Conservation (phyloP, 257 asterid genomes). For the Ligustrum vulgare region DNA sequence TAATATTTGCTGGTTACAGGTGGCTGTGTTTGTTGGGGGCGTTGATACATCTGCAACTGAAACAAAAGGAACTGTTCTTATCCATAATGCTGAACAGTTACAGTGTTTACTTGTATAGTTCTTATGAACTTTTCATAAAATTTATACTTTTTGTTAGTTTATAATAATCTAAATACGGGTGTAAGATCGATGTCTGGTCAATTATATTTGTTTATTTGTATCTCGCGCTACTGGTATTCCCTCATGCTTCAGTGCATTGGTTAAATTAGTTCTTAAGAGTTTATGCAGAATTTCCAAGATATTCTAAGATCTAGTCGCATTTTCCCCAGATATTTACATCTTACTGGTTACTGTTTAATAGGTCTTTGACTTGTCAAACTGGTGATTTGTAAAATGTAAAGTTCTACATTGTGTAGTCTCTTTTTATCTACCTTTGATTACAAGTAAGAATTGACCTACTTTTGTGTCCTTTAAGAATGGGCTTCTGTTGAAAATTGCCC, state of each 20-base stretch:
- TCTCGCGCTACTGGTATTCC: neutral
- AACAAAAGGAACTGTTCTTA: constrained; percentile 97
- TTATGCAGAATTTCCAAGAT: neutral
- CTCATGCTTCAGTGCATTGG: neutral
- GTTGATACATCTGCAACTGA: constrained; percentile 97
- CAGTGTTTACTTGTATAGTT: neutral
- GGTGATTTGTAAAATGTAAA: neutral
- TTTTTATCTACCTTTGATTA: neutral
- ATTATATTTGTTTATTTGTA: neutral
- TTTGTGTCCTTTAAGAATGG: neutral
- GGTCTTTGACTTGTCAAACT: neutral
- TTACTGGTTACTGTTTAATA: neutral
- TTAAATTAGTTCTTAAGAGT: neutral
- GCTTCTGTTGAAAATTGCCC: neutral
- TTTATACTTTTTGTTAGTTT: neutral
- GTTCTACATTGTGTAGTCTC: neutral
- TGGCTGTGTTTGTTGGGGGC: constrained; percentile 91
- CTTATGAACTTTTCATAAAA: neutral
- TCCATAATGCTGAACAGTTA: constrained; percentile 94
- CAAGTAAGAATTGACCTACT: neutral
- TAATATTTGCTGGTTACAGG: constrained; percentile 42
- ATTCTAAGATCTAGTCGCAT: neutral
- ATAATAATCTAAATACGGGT: neutral
- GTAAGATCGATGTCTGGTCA: neutral
- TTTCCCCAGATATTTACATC: neutral